Evolutionary conservation across 768 basidiomycete species (phyloP).

Genomic region (Hygrocybe coccinea): DNA sequence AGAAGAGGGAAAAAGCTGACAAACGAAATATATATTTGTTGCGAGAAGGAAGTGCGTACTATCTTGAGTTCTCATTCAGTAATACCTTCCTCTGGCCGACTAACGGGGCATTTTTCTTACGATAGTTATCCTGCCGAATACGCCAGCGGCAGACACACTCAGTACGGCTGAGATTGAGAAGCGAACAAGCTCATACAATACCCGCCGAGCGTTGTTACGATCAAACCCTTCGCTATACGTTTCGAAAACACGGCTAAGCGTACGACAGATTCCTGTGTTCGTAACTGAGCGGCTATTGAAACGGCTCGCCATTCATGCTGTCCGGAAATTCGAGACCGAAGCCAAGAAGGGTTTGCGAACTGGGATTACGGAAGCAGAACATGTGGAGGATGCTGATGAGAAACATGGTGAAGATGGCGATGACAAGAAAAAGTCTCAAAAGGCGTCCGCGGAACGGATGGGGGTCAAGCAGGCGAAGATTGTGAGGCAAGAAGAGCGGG

Average conservation of each 20-base stretch:
- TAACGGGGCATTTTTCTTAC: slow-evolving; percentile 3
- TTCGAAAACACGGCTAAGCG: slow-evolving; percentile 87
- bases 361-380: slow-evolving; percentile 69
- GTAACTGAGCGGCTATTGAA: slow-evolving; percentile 88
- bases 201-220: slow-evolving; percentile 75
- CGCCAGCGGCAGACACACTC: slow-evolving; percentile 70
- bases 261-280: slow-evolving; percentile 88
- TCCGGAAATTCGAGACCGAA: slow-evolving; percentile 74
- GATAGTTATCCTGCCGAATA: slow-evolving; percentile 85
- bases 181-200: slow-evolving; percentile 79
- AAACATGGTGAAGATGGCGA: slow-evolving; percentile 24
- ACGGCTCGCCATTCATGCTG: slow-evolving; percentile 77
- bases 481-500: slow-evolving; percentile 81
- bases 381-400: slow-evolving; percentile 39
- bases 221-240: slow-evolving; percentile 93
- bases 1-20: slow-evolving; percentile 81
- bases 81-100: not conserved
- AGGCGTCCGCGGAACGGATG: slow-evolving; percentile 23
- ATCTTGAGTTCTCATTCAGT: not conserved
- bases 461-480: slow-evolving; percentile 89
- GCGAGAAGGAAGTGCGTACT: slow-evolving; percentile 81
- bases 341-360: slow-evolving; percentile 57
- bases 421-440: slow-evolving; percentile 19
- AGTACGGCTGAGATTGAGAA: slow-evolving; percentile 76
- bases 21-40: slow-evolving; percentile 94